These are phyloP conservation scores for Globisporangium cederbergense DNA, from an alignment of 352 stramenopile genomes.

Conservation along the genomic window DNA sequence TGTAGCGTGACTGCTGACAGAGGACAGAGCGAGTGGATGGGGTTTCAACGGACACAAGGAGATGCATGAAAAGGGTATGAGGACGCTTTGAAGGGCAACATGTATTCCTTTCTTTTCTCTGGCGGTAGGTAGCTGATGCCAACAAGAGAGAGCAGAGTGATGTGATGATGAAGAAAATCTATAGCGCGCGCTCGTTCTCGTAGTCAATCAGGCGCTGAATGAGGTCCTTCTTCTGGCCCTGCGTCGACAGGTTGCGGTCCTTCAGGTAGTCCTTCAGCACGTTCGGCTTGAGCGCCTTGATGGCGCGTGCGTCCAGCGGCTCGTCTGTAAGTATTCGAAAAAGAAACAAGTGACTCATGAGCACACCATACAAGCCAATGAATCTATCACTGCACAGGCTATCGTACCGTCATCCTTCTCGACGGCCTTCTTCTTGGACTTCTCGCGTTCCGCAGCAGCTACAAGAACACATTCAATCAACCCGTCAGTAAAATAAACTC, in stretches of 20 bases:
- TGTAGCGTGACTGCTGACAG: not conserved
- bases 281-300: conserved; percentile 85
- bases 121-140: not conserved
- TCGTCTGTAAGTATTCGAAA: conserved; percentile 40
- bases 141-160: conserved; percentile 7
- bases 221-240: conserved; percentile 89
- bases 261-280: conserved; percentile 89
- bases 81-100: not conserved
- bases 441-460: conserved; percentile 61
- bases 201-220: conserved; percentile 88
- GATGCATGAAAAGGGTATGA: not conserved
- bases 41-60: not conserved
- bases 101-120: conserved; percentile 5
- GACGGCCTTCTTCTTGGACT: conserved; percentile 58
- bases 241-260: conserved; percentile 73
- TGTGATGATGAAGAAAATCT: conserved; percentile 22
- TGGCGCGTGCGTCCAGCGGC: conserved; percentile 71
- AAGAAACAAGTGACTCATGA: not conserved
- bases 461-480: conserved; percentile 9
- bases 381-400: no score
- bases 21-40: not conserved
- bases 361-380: not conserved
- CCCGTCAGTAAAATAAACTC: not conserved
- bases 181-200: conserved; percentile 82
- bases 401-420: conserved; percentile 59